Base-by-base conservation (phyloP, 345 rosid species). In the Aethionema arabicum region DNA sequence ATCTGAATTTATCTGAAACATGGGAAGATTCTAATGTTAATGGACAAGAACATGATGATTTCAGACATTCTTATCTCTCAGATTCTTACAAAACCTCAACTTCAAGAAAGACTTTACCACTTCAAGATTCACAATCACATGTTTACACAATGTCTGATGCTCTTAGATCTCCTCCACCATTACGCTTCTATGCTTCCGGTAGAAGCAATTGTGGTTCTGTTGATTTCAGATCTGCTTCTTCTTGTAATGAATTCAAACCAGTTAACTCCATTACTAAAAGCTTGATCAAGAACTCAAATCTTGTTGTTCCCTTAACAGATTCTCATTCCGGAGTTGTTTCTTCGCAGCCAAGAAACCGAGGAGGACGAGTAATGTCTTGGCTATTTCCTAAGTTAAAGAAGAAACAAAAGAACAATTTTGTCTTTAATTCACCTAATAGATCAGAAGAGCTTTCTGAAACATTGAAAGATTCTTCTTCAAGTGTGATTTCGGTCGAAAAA, bases 361-460 rank as follows among this genome's bases (percentile, higher is more conserved):
- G 95, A 66, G 56, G 62, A 56, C 52, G 75, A 52, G 69, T 84
- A 73, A 78, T 92, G 46, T 87, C 95, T n/a, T 72, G 97, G 90
- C 62, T 87, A 67, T 84, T 93, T 50, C 95, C 97, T 0, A 73
- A 79, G 87, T 62, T 84, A 12, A 90, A 80, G 85, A 90, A 70
- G 77, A 90, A 90, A 68, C 76, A 84, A 31, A 90, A 84, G 83
- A 60, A 61, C 39, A 55, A 7, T 11, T 51, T 64, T 0, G 65
- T 72, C 29, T 59, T 59, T 58, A 72, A 46, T 54, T 87, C 95
- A 7, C 88, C 97, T 4, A 78, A 64, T 56, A 69, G 78, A 50
- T 84, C 99, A 0, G 97, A 90, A 61, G 93, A 81, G 15, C 95
- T 79, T 11, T 81, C 95, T 2, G 90, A 83, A 76, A 70, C 70